Evolutionary conservation across 2,329 filamentous ascomycete species (phyloP).

Genomic region (Scedosporium apiospermum): DNA sequence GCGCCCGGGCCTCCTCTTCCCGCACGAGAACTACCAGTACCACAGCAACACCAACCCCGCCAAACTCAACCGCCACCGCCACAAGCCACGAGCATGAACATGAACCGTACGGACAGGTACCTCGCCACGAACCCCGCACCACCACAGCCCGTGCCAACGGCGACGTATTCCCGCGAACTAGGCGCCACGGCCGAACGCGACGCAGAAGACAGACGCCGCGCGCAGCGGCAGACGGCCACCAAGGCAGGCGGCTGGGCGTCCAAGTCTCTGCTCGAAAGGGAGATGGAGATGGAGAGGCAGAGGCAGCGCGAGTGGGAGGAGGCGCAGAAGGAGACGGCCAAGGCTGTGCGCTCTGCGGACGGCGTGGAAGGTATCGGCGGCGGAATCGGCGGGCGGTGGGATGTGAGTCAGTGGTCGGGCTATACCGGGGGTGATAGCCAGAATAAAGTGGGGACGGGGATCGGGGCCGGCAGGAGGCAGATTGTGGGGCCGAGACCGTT

Average conservation of each 20-base stretch:
- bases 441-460: conserved; percentile 56
- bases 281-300: conserved; percentile 73
- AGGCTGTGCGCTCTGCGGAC: conserved; percentile 37
- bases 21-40: conserved; percentile 5
- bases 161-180: conserved; percentile 46
- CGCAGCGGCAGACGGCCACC: conserved; percentile 48
- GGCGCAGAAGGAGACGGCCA: conserved; percentile 55
- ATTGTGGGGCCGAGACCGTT: conserved; percentile 71
- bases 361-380: conserved; percentile 54
- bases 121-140: conserved; percentile 46
- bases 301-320: conserved; percentile 75
- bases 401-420: conserved; percentile 65
- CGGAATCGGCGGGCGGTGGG: conserved; percentile 62
- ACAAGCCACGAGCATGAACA: conserved; percentile 11
- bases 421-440: conserved; percentile 68
- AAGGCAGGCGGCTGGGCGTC: conserved; percentile 54
- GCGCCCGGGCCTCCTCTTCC: conserved; percentile 12
- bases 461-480: conserved; percentile 62
- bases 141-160: conserved; percentile 24
- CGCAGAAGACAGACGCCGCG: conserved; percentile 50
- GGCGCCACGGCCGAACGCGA: conserved; percentile 51
- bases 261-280: conserved; percentile 65
- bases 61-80: conserved; percentile 3
- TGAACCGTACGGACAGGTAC: conserved; percentile 47
- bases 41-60: not conserved